Base-by-base conservation (phyloP, 129 eudicot species). In the Centrapalus pauciflorus region DNA sequence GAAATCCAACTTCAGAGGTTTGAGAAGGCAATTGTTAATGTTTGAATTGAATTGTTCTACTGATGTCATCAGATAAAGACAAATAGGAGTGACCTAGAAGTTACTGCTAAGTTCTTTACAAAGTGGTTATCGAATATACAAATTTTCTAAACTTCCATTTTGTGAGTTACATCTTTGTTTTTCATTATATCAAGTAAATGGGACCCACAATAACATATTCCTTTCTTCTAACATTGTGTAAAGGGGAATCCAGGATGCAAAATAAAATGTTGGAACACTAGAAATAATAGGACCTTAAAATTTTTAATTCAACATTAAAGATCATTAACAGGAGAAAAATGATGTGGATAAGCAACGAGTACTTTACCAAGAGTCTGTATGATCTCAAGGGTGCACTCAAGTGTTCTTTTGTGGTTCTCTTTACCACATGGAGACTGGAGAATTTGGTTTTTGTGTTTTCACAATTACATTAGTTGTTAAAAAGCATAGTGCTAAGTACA, bases 31-130 rank as follows among this genome's bases (percentile, higher is more conserved):
- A n/a, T 24, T 66, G 19, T 57, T 32, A 28, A 66, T 66, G 61
- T 66, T 66, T 56, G 60, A 66, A 45, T 74, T 43, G 72, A 74
- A 65, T 74, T 64, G 49, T 74, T 43, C 67, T 14, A 56, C 73
- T 56, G 68, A 56, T 66, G 67, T 29, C 48, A 32, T 54, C 65
- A 74, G 78, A n/a, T 51, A 64, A 64, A 64, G 66, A 73, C 50
- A 5, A 30, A 73, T 21, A 27, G 5, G 11, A 11, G 52, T 35
- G 49, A 30, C 43, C 19, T 61, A 24, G 33, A 16, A 48, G 19
- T 33, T 52, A 24, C 46, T 45, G 49, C 57, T 59, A 4, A 33
- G 52, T 30, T 29, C 30, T 5, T 21, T 6, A 17, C 19, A n/a
- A 32, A 32, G 12, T 34, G 26, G 23, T 52, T 8, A 67, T 52